Evolutionary conservation across 2,329 filamentous ascomycete genomes (phyloP), one percentile per base, ranked within the genome.

Genomic region (Cryoendolithus antarcticus): DNA sequence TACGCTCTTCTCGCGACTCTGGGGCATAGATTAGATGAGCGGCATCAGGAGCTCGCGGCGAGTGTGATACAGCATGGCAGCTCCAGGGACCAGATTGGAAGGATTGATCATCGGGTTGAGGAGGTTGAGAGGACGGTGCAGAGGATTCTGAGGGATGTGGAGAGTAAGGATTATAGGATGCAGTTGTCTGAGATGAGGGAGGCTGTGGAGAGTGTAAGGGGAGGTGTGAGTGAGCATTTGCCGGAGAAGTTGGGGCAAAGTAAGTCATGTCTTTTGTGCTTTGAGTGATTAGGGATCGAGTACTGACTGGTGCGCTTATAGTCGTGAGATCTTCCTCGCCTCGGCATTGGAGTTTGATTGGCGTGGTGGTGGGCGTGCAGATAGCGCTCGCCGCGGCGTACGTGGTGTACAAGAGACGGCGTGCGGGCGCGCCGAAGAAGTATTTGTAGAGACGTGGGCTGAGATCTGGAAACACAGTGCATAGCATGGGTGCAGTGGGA

Each of bases 401-500:
- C 56, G 60, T 85, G 30, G 57, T 79, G 43, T 94, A 94, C 64
- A 93, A 93, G 72, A 74, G 77, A 51, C 78, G 81, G 55, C 75
- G 80, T 62, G 70, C 74, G 30, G 77, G 70, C 47, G 75, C 77
- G 60, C 85, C 85, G n/a, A 93, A 94, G 72, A 95, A 95, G 66
- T 95, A 86, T 61, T 65, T 94, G 57, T 94, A 68, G 47, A 47
- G 32, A 34, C 15, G 15, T 19, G 15, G 15, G 15, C 15, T 19
- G 15, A 19, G 15, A 19, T 19, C 15, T 19, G 15, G 15, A 19
- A 3, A 19, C 5, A 19, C 5, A 19, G 15, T 19, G 15, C 15
- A 19, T 19, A 19, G 15, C 15, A 19, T 19, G 15, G 15, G 15
- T 19, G 15, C 3, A 19, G 15, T 19, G 15, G 15, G 15, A 19